Evolutionary conservation across 495 filamentous ascomycete genomes (phyloP), one percentile per base, ranked within the genome.

Genomic region (Aspergillus asperescens): DNA sequence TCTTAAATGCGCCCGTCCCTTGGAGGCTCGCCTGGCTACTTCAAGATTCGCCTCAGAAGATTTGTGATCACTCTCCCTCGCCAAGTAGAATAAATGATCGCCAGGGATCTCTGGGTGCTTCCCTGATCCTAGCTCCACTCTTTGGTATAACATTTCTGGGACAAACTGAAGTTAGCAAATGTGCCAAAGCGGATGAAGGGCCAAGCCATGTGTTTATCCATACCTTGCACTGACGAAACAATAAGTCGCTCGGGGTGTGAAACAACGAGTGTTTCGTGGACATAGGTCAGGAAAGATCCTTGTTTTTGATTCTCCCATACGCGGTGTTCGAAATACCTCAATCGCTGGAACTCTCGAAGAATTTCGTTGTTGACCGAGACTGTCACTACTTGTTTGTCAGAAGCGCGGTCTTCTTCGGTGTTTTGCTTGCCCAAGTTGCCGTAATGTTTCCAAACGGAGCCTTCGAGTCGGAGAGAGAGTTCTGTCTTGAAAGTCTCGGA

Each of bases 21-120:
- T 45, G 2, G 31, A 37, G 7, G 40, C 22, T 22, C 22, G 29
- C 5, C 41, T 32, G 6, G 31, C 41, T 1, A 37, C 18, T 29
- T 52, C 19, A 27, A 52, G 50, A 12, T 52, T 43, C 8, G 31
- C 38, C 13, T 52, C 41, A 7, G 38, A 52, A 10, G 40, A 45
- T 15, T 29, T 19, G 37, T 46, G 34, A 8, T 35, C 23, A 19
- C 39, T 52, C 12, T 46, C 50, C 7, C 20, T 42, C 1, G 50
- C 41, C 19, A 52, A 15, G 39, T 45, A 52, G 9, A 28, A 35
- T 12, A 52, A 20, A 29, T 44, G 41, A n/a, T 52, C 22, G 1
- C n/a, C 31, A 1, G 49, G 49, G 22, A 44, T 44, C 1, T 52
- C 31, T 10, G 32, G 31, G 7, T 34, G 50, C 24, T 12, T 27